Evolutionary conservation across 1,139 yeast genomes (phyloP).

Genomic region (Taiozyma onychis): DNA sequence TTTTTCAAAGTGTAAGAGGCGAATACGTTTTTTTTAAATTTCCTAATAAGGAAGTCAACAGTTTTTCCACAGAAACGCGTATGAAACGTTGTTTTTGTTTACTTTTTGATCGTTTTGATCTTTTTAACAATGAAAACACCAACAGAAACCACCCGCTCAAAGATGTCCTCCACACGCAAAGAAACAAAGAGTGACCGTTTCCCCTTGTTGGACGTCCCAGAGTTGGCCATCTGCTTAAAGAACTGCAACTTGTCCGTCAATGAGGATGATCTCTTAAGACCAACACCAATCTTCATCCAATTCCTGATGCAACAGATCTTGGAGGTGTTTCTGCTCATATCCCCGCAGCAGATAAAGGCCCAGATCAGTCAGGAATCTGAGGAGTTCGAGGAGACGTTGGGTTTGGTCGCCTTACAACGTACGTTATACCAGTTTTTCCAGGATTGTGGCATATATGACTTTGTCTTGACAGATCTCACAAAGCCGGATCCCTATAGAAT

Average conservation of each 20-base stretch:
- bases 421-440: constrained; percentile 57
- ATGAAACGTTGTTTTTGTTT: not conserved
- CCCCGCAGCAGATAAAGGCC: constrained; percentile 35
- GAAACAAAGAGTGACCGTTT: constrained; percentile 34
- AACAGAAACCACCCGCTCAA: no score
- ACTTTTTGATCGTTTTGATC: not conserved
- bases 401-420: constrained; percentile 49
- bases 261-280: constrained; percentile 59
- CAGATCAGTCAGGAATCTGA: constrained; percentile 18
- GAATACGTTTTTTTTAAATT: not conserved
- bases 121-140: not conserved
- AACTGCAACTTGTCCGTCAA: constrained; percentile 59
- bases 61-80: not conserved
- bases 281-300: constrained; percentile 58
- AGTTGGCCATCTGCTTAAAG: constrained; percentile 55
- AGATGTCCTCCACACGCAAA: constrained; percentile 7
- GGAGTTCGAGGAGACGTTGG: constrained; percentile 34
- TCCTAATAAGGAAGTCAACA: constrained; percentile 12
- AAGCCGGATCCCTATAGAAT: constrained; percentile 68
- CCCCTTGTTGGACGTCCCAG: constrained; percentile 63
- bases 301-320: constrained; percentile 65
- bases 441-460: constrained; percentile 75
- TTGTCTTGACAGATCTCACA: constrained; percentile 60
- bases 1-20: not conserved
- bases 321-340: constrained; percentile 62